These are phyloP conservation scores for Fereydounia khargensis DNA, from an alignment of 1,284 basidiomycete species.

Conservation along the genomic window DNA sequence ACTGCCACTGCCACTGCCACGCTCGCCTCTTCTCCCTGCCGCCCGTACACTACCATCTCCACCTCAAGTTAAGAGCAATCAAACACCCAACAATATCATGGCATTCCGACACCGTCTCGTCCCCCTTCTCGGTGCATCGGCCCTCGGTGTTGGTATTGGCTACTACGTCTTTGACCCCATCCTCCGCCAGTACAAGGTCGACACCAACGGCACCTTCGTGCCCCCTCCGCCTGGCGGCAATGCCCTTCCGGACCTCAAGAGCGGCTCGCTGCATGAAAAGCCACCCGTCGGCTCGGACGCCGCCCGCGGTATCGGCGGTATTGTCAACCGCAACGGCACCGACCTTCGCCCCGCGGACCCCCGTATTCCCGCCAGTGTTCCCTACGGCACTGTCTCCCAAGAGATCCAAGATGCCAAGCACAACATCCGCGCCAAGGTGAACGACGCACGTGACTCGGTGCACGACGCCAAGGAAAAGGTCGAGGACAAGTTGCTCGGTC, in stretches of 20 bases:
- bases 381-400: constrained; percentile 26
- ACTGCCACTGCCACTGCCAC: too few species aligned
- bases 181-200: constrained; percentile 28
- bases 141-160: constrained; percentile 32
- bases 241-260: constrained; percentile 24
- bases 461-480: constrained; percentile 4
- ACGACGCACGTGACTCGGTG: constrained; percentile 7
- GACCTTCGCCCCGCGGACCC: constrained; percentile 24
- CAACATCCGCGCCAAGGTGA: constrained; percentile 20
- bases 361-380: constrained; percentile 18
- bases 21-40: neutral
- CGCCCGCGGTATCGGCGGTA: constrained; percentile 23
- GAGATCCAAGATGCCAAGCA: constrained; percentile 17
- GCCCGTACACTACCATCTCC: neutral
- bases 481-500: constrained; percentile 15
- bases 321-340: constrained; percentile 18
- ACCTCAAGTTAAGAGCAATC: too few species aligned
- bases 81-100: constrained; percentile 5
- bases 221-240: constrained; percentile 19
- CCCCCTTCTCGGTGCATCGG: constrained; percentile 25
- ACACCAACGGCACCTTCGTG: constrained; percentile 30
- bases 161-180: constrained; percentile 38
- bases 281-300: constrained; percentile 27
- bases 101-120: constrained; percentile 29
- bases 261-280: constrained; percentile 16